A percentile compares a stretch with the other conserved stretches of the same genome.
These are phyloP conservation scores for Paxillus involutus DNA, from an alignment of 768 basidiomycete genomes.

Conservation along the genomic window DNA sequence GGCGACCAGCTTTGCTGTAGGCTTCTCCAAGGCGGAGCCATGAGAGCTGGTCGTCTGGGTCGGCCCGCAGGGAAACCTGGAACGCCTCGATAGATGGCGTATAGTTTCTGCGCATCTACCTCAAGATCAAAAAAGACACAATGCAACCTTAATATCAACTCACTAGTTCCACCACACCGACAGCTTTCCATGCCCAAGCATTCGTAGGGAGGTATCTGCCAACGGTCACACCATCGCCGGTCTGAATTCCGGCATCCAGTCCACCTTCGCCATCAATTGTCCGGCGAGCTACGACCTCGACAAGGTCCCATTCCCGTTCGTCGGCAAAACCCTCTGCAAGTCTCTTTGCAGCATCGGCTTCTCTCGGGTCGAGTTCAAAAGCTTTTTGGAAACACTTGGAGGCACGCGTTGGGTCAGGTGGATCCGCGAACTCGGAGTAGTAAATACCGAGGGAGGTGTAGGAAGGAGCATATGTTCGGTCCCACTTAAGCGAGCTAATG, in stretches of 20 bases:
- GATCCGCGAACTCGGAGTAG: slow-evolving; percentile 68
- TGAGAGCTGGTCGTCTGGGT: slow-evolving; percentile 72
- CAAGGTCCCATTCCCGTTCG: slow-evolving; percentile 93
- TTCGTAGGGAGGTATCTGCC: slow-evolving; percentile 70
- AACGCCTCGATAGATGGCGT: slow-evolving; percentile 76
- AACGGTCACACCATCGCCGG: slow-evolving; percentile 38
- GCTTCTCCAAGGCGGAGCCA: slow-evolving; percentile 94
- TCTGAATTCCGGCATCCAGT: slow-evolving; percentile 53
- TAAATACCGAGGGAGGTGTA: slow-evolving; percentile 93
- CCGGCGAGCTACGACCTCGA: slow-evolving; percentile 89
- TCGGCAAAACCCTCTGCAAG: slow-evolving; percentile 90
- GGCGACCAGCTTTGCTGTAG: slow-evolving; percentile 84
- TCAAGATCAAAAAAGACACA: neutral
- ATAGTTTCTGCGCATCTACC: slow-evolving; percentile 68
- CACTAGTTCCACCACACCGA: slow-evolving; percentile 90
- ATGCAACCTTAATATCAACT: slow-evolving; percentile 27
- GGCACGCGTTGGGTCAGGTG: slow-evolving; percentile 80
- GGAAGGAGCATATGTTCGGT: slow-evolving; percentile 79
- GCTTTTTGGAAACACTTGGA: slow-evolving; percentile 98
- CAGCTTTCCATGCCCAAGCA: slow-evolving; percentile 97
- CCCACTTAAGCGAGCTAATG: slow-evolving; percentile 75
- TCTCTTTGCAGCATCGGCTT: slow-evolving; percentile 79
- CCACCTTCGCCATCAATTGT: slow-evolving; percentile 95
- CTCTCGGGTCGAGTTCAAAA: slow-evolving; percentile 91
- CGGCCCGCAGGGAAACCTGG: slow-evolving; percentile 81